Conservation (phyloP, 106 monocot species). For the Allium cepa region DNA sequence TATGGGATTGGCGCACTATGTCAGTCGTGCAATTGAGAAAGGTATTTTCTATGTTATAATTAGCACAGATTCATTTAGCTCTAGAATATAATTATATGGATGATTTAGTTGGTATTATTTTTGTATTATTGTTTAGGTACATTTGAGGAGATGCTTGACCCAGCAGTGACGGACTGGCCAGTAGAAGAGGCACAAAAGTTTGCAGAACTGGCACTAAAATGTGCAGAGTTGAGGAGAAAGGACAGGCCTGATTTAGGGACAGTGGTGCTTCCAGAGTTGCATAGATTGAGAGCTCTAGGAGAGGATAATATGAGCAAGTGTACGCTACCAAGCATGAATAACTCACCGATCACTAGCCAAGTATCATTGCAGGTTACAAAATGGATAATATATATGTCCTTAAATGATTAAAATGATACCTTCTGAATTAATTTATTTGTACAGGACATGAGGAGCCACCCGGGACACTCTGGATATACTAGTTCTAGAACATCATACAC, state of each 20-base stretch:
- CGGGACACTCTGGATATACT: neutral
- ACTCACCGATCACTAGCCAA: constrained; percentile 19
- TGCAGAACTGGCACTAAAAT: constrained; percentile 33
- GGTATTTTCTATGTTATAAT: constrained; percentile 17
- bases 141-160: constrained; percentile 36
- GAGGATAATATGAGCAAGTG: constrained; percentile 20
- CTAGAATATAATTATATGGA: too few relatives aligned
- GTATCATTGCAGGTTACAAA: constrained; percentile 9
- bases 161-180: constrained; percentile 40
- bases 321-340: neutral
- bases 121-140: neutral
- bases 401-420: too few relatives aligned
- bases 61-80: too few relatives aligned
- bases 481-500: constrained; percentile 1
- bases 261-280: constrained; percentile 38
- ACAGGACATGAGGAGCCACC: constrained; percentile 5
- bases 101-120: too few relatives aligned
- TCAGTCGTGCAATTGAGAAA: constrained; percentile 54
- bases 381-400: neutral
- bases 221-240: constrained; percentile 49
- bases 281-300: constrained; percentile 31
- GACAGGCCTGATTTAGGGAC: constrained; percentile 45
- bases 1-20: constrained; percentile 70
- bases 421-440: neutral
- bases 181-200: constrained; percentile 32